These are phyloP conservation scores for Volvox carteri DNA, from an alignment of 163 green algal genomes.

Conservation along the genomic window DNA sequence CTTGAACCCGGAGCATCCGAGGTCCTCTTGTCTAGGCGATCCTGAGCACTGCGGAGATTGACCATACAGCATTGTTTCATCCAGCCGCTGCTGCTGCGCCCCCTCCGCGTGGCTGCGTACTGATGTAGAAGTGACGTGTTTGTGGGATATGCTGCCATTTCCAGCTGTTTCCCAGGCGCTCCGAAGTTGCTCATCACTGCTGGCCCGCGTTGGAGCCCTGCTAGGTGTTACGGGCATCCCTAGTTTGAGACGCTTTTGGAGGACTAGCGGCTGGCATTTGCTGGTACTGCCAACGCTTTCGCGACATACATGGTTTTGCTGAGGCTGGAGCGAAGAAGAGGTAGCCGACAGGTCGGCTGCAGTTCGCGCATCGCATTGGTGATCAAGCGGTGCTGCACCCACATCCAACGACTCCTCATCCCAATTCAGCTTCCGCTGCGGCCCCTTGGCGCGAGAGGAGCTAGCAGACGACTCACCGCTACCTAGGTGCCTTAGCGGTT, in stretches of 20 bases:
- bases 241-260: neutral
- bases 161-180: too few relatives aligned
- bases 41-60: neutral
- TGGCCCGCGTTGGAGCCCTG: too few relatives aligned
- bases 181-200: too few relatives aligned
- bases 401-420: too few relatives aligned
- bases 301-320: too few relatives aligned
- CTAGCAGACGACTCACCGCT: neutral
- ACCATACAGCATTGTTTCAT: neutral
- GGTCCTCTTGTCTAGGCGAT: neutral
- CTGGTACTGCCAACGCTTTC: constrained; percentile 2
- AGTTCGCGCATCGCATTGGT: neutral
- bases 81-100: neutral
- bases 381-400: too few relatives aligned
- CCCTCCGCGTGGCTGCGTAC: neutral
- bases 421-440: constrained; percentile 17
- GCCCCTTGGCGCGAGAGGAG: neutral
- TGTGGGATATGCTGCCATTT: too few relatives aligned
- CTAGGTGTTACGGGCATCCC: neutral
- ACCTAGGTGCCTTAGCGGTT: neutral
- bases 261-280: neutral
- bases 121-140: too few relatives aligned
- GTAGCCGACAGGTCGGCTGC: neutral
- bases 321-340: too few relatives aligned
- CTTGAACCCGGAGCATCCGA: neutral